A percentile compares a stretch with the other conserved stretches of the same genome.
Evolutionary conservation across 2,329 filamentous ascomycete genomes (phyloP).

Genomic region (Ilyonectria sp.): DNA sequence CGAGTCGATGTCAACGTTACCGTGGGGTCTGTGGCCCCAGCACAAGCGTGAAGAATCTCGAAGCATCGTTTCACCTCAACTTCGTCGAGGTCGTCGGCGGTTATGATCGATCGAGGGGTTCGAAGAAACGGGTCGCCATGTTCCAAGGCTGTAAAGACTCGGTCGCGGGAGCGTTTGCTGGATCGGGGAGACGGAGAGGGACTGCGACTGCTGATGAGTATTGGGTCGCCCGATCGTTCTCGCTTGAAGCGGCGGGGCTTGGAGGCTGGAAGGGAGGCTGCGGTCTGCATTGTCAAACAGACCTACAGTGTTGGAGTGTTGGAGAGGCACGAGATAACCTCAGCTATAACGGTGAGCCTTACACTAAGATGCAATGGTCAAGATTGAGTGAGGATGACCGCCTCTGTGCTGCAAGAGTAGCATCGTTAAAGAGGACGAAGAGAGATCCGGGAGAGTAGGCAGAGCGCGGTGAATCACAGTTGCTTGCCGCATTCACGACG

Average conservation of each 20-base stretch:
- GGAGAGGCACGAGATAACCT: not conserved
- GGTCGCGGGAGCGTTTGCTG: slow-evolving; percentile 34
- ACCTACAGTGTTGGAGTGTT: not conserved
- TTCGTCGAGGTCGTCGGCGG: slow-evolving; percentile 47
- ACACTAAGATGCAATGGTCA: not conserved
- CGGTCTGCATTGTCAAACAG: not conserved
- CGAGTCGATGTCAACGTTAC: slow-evolving; percentile 45
- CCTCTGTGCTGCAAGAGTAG: not conserved
- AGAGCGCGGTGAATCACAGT: slow-evolving; percentile 1
- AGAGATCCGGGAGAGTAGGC: not conserved
- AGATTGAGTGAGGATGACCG: not conserved
- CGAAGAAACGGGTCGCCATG: slow-evolving; percentile 37
- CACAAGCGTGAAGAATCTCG: slow-evolving; percentile 53
- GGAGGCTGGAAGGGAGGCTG: not conserved
- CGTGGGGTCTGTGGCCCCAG: slow-evolving; percentile 43
- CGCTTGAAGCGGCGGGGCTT: slow-evolving; percentile 18
- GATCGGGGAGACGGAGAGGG: slow-evolving; percentile 35
- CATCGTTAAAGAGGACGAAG: not conserved
- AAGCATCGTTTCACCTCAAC: slow-evolving; percentile 50
- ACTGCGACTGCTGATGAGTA: slow-evolving; percentile 35
- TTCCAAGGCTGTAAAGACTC: slow-evolving; percentile 47
- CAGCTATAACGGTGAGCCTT: not conserved
- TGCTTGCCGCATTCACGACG: too few relatives aligned
- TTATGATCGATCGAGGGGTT: slow-evolving; percentile 37
- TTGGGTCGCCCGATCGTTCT: slow-evolving; percentile 18